Conservation (phyloP, 768 basidiomycete species). For the Boletus sp. region DNA sequence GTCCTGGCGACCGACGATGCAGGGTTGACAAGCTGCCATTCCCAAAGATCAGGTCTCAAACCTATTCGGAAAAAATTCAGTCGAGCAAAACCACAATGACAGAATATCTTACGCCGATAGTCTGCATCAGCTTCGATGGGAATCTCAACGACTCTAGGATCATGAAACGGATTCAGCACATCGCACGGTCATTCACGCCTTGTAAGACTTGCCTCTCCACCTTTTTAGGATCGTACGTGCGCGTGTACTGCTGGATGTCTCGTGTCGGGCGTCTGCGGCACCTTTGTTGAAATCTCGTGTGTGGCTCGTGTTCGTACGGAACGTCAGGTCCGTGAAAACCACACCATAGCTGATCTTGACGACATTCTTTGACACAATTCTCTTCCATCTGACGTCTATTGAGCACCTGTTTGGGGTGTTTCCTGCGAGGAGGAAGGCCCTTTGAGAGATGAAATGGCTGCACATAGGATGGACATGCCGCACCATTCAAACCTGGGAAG, state of each 20-base stretch:
- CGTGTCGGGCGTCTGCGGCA: conserved; percentile 44
- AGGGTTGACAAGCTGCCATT: conserved; percentile 63
- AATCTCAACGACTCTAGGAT: conserved; percentile 53
- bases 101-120: conserved; percentile 48
- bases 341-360: conserved; percentile 33
- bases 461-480: neutral
- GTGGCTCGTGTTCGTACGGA: conserved; percentile 36
- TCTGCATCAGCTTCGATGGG: conserved; percentile 58
- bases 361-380: conserved; percentile 35
- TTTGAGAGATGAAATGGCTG: neutral
- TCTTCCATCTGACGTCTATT: conserved; percentile 15
- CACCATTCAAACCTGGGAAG: conserved; percentile 75
- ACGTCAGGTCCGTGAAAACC: conserved; percentile 28
- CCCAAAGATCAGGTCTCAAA: conserved; percentile 42
- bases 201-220: conserved; percentile 54
- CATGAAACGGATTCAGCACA: conserved; percentile 2
- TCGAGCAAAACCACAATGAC: neutral
- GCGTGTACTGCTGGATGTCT: conserved; percentile 69
- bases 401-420: conserved; percentile 16
- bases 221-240: conserved; percentile 44
- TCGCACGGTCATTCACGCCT: neutral
- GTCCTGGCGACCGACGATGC: conserved; percentile 50
- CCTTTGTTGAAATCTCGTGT: conserved; percentile 41
- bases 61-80: conserved; percentile 2
- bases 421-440: conserved; percentile 11